Conservation (phyloP, 2,329 filamentous ascomycete genomes). For the Aureobasidium sp. region DNA sequence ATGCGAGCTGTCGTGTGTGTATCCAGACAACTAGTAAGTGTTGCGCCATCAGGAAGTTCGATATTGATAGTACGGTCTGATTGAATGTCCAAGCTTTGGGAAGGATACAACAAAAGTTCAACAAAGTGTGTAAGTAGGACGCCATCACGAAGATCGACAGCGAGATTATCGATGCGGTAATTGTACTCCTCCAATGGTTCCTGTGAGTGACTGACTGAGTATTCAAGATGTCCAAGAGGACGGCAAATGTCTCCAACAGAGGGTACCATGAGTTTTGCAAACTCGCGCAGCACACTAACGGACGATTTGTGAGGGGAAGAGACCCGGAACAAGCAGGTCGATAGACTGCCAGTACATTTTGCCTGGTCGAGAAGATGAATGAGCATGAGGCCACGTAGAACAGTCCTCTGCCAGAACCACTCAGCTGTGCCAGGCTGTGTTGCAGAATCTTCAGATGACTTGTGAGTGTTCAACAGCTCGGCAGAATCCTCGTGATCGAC, state of each 20-base stretch:
- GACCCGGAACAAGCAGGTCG: slow-evolving; percentile 44
- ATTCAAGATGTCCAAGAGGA: slow-evolving; percentile 50
- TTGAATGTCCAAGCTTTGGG: slow-evolving; percentile 19
- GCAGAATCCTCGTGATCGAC: slow-evolving; percentile 49
- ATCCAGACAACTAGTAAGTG: slow-evolving; percentile 32
- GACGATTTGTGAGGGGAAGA: slow-evolving; percentile 52
- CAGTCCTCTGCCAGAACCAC: slow-evolving; percentile 49
- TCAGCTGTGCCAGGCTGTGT: slow-evolving; percentile 33
- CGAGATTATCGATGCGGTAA: slow-evolving; percentile 54
- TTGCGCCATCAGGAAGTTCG: slow-evolving; percentile 39
- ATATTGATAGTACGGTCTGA: slow-evolving; percentile 38
- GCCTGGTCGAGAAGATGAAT: slow-evolving; percentile 53
- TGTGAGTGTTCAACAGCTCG: slow-evolving; percentile 5
- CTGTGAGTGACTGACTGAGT: slow-evolving; percentile 49
- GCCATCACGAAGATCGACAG: slow-evolving; percentile 56
- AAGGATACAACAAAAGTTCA: slow-evolving; percentile 49
- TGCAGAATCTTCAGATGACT: slow-evolving; percentile 1
- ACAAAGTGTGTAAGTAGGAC: slow-evolving; percentile 53
- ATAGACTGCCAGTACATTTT: slow-evolving; percentile 34
- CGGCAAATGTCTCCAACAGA: slow-evolving; percentile 52
- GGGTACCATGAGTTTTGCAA: slow-evolving; percentile 50
- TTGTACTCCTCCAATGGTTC: slow-evolving; percentile 52
- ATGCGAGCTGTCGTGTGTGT: slow-evolving; percentile 34
- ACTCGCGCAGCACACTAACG: slow-evolving; percentile 43
- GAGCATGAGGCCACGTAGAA: slow-evolving; percentile 54